Evolutionary conservation across 2,329 filamentous ascomycete genomes (phyloP).

Genomic region (Bipolaris bicolor): DNA sequence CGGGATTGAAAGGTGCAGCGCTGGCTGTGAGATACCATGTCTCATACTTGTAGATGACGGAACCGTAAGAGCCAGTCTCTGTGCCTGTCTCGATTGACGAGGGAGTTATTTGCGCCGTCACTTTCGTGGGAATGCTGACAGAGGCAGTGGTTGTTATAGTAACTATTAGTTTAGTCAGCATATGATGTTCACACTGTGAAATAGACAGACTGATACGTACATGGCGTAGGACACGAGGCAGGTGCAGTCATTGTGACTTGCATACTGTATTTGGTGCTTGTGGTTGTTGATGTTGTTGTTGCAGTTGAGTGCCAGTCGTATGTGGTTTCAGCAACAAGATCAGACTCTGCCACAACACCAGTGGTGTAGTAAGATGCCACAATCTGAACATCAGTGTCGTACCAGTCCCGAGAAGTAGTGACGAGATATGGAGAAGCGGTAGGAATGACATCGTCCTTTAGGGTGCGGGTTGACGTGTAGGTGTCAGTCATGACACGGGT

Average conservation of each 20-base stretch:
- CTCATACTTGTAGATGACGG: conserved; percentile 18
- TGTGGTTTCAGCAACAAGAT: conserved; percentile 26
- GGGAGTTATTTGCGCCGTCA: conserved; percentile 34
- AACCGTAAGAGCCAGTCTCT: conserved; percentile 12
- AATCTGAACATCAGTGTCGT: conserved; percentile 24
- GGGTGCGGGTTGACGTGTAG: conserved; percentile 21
- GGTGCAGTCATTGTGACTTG: conserved; percentile 41
- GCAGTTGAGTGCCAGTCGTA: conserved; percentile 17
- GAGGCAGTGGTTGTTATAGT: conserved; percentile 26
- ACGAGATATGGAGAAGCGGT: conserved; percentile 28
- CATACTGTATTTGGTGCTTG: conserved; percentile 32
- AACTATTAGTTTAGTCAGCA: conserved; percentile 8
- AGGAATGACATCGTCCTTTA: conserved; percentile 35
- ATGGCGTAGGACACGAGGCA: conserved; percentile 33
- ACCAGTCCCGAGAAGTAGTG: conserved; percentile 6
- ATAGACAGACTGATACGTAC: conserved; percentile 1
- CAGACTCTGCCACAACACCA: conserved; percentile 30
- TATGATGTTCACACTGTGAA: neutral
- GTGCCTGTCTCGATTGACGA: conserved; percentile 24
- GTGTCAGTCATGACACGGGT: conserved; percentile 17
- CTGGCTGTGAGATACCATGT: conserved; percentile 36
- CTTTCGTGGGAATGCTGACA: conserved; percentile 31
- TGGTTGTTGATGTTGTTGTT: conserved; percentile 12
- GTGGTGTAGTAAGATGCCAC: conserved; percentile 31
- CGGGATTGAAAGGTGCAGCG: conserved; percentile 34